These are phyloP conservation scores for Skeletonema menzelii DNA, from an alignment of 108 stramenopile genomes.

Conservation along the genomic window DNA sequence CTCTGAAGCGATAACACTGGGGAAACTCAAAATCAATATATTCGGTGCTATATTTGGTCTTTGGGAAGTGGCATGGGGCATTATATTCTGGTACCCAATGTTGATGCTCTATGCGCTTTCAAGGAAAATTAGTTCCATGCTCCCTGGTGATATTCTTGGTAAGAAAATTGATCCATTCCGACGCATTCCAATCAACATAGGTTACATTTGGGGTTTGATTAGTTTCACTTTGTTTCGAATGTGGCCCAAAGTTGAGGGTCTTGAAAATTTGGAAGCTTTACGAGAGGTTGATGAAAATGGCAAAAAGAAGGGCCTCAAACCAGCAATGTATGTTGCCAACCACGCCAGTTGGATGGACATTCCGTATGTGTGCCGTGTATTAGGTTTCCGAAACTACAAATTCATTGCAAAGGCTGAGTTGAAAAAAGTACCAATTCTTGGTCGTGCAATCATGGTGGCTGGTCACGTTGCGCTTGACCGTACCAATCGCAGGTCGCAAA, in stretches of 20 bases:
- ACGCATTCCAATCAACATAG: slow-evolving; percentile 40
- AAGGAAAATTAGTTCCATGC: slow-evolving; percentile 22
- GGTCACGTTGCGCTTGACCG: slow-evolving; percentile 55
- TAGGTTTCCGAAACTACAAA: slow-evolving; percentile 54
- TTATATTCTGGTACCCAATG: slow-evolving; percentile 46
- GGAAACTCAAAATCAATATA: slow-evolving; percentile 51
- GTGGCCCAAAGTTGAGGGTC: slow-evolving; percentile 42
- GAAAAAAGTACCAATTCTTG: slow-evolving; percentile 56
- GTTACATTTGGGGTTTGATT: slow-evolving; percentile 42
- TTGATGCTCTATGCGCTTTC: slow-evolving; percentile 34
- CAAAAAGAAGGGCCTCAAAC: slow-evolving; percentile 51
- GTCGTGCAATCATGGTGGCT: slow-evolving; percentile 44
- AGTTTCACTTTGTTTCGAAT: slow-evolving; percentile 33
- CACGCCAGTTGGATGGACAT: slow-evolving; percentile 70
- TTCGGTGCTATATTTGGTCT: slow-evolving; percentile 47
- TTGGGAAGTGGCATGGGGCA: slow-evolving; percentile 45
- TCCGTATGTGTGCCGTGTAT: slow-evolving; percentile 33
- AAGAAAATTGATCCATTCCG: slow-evolving; percentile 47
- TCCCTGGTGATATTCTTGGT: slow-evolving; percentile 42
- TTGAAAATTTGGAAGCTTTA: slow-evolving; percentile 44
- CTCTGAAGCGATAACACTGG: slow-evolving; percentile 31
- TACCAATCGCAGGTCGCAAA: slow-evolving; percentile 43
- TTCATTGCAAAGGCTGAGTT: slow-evolving; percentile 60
- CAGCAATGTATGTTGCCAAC: slow-evolving; percentile 61
- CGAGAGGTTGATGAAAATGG: slow-evolving; percentile 39